Percentiles rank a stretch among this genome's conserved stretches.
These are phyloP conservation scores for Nigrospora osmanthi DNA, from an alignment of 2,329 filamentous ascomycete genomes.

Conservation along the genomic window DNA sequence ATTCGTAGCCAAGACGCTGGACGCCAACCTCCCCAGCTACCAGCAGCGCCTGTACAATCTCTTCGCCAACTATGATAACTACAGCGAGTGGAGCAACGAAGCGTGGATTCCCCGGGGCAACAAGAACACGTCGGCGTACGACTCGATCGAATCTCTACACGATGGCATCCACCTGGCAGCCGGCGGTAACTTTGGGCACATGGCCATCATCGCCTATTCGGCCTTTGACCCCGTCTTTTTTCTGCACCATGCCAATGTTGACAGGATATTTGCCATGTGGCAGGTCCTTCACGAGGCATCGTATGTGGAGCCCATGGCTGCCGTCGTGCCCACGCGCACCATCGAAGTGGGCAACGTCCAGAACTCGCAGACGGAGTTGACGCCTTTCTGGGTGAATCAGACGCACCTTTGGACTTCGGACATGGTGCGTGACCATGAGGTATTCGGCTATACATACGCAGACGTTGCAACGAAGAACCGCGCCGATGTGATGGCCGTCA, in stretches of 20 bases:
- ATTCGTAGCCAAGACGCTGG: slow-evolving; percentile 42
- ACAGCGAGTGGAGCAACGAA: slow-evolving; percentile 62
- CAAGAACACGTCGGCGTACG: slow-evolving; percentile 36
- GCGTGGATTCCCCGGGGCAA: slow-evolving; percentile 45
- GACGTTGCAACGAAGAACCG: slow-evolving; percentile 45
- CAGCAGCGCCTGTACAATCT: slow-evolving; percentile 60
- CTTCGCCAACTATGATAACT: slow-evolving; percentile 60
- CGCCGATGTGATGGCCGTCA: slow-evolving; percentile 6
- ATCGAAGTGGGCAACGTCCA: slow-evolving; percentile 44
- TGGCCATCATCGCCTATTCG: slow-evolving; percentile 63
- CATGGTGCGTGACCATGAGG: slow-evolving; percentile 46
- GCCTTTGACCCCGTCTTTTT: slow-evolving; percentile 77
- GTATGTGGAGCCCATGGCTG: slow-evolving; percentile 53
- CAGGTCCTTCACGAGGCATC: slow-evolving; percentile 62
- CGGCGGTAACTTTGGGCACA: slow-evolving; percentile 48
- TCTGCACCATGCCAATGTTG: slow-evolving; percentile 69
- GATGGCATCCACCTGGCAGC: slow-evolving; percentile 53
- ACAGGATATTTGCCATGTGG: slow-evolving; percentile 71
- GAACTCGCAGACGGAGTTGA: slow-evolving; percentile 48
- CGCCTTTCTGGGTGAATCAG: slow-evolving; percentile 57
- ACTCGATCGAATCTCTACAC: slow-evolving; percentile 60
- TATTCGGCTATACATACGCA: slow-evolving; percentile 68
- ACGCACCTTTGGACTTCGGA: slow-evolving; percentile 64
- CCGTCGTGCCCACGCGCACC: slow-evolving; percentile 53
- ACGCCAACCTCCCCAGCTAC: slow-evolving; percentile 43